Base-by-base conservation (phyloP, 1,139 yeast genomes). In the Scheffersomyces lignicola region DNA sequence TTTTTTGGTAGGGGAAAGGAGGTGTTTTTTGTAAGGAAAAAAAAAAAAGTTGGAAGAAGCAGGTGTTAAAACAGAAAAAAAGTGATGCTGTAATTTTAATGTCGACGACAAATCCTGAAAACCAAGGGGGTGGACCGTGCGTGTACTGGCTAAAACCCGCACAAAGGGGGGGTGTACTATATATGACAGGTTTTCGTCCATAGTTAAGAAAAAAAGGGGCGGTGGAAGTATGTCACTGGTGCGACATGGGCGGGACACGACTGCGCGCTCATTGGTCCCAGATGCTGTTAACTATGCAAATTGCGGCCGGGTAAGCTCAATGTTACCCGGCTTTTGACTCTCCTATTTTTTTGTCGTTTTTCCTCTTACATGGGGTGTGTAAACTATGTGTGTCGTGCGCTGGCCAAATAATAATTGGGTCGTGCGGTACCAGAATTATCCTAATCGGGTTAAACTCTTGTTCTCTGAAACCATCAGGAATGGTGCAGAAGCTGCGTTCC, bases 301-400 rank as follows among this genome's bases (percentile, higher is more conserved):
- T n/a, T n/a, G n/a, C 23, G 23, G 23, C n/a, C 8, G 23, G 23
- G 23, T 20, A 20, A 20, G 23, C n/a, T 20, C 23, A 8, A 9
- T 9, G 23, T 20, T 20, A 20, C 23, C 23, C 23, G 23, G 23
- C 8, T 20, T 20, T 9, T n/a, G n/a, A 11, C 17, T 7, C 28
- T 31, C 33, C 29, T 31, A 24, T 31, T 31, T 31, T 31, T 31
- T 23, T 18, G 17, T 8, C 10, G 32, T 9, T 9, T 20, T 8
- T 20, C 23, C 23, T 20, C 8, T 9, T 20, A 20, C 8, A 20
- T 20, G 23, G n/a, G 23, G 23, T 20, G 10, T 20, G n/a, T 20
- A 9, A 20, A 20, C 8, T 20, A 8, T 20, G 23, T 20, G 23
- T 8, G 23, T 20, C 26, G 26, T 23, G 26, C 13, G 10, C 26